Percentiles rank a stretch among this genome's conserved stretches.
phyloP scores from a whole-genome alignment of 805 yeast genomes.

The Spathaspora sp. region DNA sequence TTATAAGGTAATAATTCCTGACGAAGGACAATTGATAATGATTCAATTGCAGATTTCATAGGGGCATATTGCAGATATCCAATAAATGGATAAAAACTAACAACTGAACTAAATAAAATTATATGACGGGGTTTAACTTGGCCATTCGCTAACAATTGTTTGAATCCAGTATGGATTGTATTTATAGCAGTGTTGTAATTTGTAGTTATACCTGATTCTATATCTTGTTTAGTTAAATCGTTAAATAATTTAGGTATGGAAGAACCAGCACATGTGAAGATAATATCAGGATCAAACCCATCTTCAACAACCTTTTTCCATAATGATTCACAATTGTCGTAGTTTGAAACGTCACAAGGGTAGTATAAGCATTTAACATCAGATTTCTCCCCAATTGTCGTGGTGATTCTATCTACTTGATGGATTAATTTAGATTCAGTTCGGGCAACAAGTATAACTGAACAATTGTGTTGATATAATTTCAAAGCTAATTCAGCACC shows the following conservation, averaged over 20 bases:
- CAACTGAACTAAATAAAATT: constrained; percentile 65
- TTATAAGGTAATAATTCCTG: constrained; percentile 74
- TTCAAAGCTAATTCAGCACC: constrained; percentile 75
- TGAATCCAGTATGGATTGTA: constrained; percentile 63
- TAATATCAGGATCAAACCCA: constrained; percentile 58
- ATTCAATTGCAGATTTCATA: constrained; percentile 72
- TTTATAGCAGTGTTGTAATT: constrained; percentile 75
- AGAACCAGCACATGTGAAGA: constrained; percentile 86
- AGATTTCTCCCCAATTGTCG: constrained; percentile 17
- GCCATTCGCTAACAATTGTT: constrained; percentile 22
- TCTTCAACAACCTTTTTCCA: constrained; percentile 30
- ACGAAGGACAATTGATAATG: constrained; percentile 72
- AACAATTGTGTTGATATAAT: constrained; percentile 51
- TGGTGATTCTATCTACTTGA: constrained; percentile 44
- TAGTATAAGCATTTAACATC: constrained; percentile 26
- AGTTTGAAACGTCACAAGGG: constrained; percentile 63
- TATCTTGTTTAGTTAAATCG: constrained; percentile 57
- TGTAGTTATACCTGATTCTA: constrained; percentile 57
- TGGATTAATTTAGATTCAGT: constrained; percentile 54
- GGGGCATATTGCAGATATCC: constrained; percentile 95
- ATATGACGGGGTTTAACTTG: constrained; percentile 48
- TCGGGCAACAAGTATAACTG: constrained; percentile 75
- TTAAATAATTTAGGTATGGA: constrained; percentile 74
- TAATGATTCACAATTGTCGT: constrained; percentile 45
- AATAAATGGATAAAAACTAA: constrained; percentile 81